Evolutionary conservation across 176 grass and related monocot genomes (phyloP).

Genomic region (Bolboschoenus planiculmis): DNA sequence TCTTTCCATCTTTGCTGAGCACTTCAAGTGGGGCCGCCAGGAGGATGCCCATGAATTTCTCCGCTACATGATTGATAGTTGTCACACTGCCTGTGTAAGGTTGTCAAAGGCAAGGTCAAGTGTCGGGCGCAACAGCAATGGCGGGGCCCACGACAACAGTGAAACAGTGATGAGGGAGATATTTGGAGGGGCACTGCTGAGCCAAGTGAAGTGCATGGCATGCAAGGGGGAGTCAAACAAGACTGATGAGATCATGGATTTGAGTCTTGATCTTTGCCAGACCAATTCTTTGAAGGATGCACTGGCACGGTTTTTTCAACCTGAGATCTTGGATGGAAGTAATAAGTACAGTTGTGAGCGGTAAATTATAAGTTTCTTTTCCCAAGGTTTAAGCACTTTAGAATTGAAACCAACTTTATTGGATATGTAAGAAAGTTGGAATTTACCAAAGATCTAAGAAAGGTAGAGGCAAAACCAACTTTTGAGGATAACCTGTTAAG

Average conservation of each 20-base stretch:
- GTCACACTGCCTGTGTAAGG: slow-evolving; percentile 54
- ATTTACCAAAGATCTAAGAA: not conserved
- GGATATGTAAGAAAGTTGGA: not conserved
- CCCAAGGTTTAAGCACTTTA: not conserved
- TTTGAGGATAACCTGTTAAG: not conserved
- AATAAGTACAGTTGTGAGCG: slow-evolving; percentile 90
- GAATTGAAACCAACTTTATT: not conserved
- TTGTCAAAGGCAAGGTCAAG: slow-evolving; percentile 36
- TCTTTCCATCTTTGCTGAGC: slow-evolving; percentile 57
- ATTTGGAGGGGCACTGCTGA: slow-evolving; percentile 75
- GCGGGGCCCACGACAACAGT: not conserved
- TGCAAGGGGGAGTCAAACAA: slow-evolving; percentile 98
- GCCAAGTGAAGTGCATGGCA: slow-evolving; percentile 87
- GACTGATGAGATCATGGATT: slow-evolving; percentile 93
- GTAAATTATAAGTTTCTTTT: slow-evolving; percentile 29
- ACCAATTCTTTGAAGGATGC: slow-evolving; percentile 75
- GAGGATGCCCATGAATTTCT: slow-evolving; percentile 96
- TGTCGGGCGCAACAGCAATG: slow-evolving; percentile 24
- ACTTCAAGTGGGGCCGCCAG: slow-evolving; percentile 80
- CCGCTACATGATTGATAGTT: slow-evolving; percentile 69
- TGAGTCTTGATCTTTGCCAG: slow-evolving; percentile 77
- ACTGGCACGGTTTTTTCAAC: slow-evolving; percentile 62
- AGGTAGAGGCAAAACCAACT: not conserved
- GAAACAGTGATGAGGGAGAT: slow-evolving; percentile 70
- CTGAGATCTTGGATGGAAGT: slow-evolving; percentile 83